Evolutionary conservation across 2,329 filamentous ascomycete species (phyloP).

Genomic region (Pseudogymnoascus sp.): DNA sequence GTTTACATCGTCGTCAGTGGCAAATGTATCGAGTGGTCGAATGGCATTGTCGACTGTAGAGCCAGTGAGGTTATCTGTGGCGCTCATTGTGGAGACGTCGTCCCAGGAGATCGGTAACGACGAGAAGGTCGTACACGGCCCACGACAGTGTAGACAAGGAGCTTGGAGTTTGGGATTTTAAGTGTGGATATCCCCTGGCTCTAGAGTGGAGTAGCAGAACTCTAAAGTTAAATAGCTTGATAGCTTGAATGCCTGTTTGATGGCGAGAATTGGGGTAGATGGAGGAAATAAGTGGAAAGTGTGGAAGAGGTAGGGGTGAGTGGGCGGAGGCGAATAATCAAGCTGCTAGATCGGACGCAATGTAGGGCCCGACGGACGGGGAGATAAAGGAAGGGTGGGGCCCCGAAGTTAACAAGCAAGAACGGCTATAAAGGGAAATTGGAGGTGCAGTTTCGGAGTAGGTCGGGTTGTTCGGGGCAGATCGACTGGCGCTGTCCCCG

Average conservation of each 20-base stretch:
- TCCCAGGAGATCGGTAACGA: constrained; percentile 4
- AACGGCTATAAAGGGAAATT: neutral
- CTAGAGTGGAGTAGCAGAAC: neutral
- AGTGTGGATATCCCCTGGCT: neutral
- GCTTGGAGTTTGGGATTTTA: neutral
- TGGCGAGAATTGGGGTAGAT: neutral
- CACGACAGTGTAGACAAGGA: neutral
- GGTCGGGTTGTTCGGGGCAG: neutral
- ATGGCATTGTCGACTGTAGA: neutral
- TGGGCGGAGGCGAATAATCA: neutral
- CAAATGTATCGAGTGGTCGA: neutral
- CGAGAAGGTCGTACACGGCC: neutral
- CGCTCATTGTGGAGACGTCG: constrained; percentile 5
- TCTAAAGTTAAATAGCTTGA: neutral
- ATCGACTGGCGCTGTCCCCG: neutral
- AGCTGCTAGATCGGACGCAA: neutral
- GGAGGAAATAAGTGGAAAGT: neutral
- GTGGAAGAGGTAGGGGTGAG: neutral
- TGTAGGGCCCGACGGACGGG: neutral
- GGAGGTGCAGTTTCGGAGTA: neutral
- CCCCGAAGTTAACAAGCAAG: neutral
- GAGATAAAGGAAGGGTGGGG: neutral
- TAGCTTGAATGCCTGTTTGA: neutral
- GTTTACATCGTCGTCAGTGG: neutral
- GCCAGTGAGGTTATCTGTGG: neutral